A percentile compares a stretch with the other conserved stretches of the same genome.
Conservation (phyloP, 306 rosid species). For the Cyclanthera cordifolia region DNA sequence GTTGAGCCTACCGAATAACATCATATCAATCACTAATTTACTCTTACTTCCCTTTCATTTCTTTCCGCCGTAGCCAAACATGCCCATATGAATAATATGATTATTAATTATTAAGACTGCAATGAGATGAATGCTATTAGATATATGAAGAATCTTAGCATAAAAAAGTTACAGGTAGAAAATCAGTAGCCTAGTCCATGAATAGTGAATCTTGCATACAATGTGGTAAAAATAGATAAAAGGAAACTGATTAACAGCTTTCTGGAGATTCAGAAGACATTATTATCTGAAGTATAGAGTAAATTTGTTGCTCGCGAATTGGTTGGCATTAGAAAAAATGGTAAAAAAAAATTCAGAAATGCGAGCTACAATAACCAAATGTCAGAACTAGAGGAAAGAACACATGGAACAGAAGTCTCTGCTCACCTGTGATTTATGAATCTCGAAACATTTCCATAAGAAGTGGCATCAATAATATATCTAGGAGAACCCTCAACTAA, state of each 20-base stretch:
- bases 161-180: neutral
- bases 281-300: neutral
- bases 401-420: conserved; percentile 1
- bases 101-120: no score
- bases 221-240: neutral
- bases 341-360: neutral
- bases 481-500: conserved; percentile 55
- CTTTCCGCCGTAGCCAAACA: no score
- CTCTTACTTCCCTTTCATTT: no score
- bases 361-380: neutral
- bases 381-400: neutral
- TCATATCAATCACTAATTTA: no score
- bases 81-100: no score
- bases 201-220: neutral
- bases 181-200: neutral
- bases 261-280: neutral
- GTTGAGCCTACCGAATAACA: no score
- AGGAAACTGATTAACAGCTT: neutral
- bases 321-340: neutral
- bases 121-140: neutral
- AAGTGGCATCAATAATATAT: conserved; percentile 58
- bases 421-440: conserved; percentile 88
- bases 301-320: neutral
- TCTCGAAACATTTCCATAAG: conserved; percentile 80
- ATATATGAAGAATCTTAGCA: neutral